Conservation (phyloP, 306 rosid genomes). For the Acmispon strigosus region DNA sequence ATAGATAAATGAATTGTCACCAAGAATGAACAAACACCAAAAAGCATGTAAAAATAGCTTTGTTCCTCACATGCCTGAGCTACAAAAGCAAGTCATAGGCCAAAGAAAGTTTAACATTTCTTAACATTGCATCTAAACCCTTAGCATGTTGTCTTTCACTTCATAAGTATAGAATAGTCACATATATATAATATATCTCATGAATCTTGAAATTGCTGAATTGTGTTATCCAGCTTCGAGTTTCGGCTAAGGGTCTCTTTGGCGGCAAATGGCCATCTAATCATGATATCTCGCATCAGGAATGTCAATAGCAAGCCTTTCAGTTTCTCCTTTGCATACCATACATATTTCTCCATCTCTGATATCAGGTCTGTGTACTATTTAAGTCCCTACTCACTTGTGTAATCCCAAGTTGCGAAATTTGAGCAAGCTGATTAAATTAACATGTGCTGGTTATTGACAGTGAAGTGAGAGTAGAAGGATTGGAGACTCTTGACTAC, state of each 20-base stretch:
- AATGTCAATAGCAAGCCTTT: constrained; percentile 76
- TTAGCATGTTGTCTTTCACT: neutral
- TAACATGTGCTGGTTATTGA: constrained; percentile 9
- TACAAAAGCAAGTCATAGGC: neutral
- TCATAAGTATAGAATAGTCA: neutral
- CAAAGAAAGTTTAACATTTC: neutral
- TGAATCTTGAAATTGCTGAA: neutral
- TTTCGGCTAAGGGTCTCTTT: constrained; percentile 70
- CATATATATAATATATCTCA: neutral
- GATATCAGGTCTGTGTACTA: constrained; percentile 59
- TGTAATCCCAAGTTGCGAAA: neutral
- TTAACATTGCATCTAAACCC: neutral
- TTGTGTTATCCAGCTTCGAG: constrained; percentile 59
- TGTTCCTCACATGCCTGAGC: neutral
- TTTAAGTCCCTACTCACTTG: no score
- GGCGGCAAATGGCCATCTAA: constrained; percentile 58
- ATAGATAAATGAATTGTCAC: no score
- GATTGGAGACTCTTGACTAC: constrained; percentile 84
- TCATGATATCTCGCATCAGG: constrained; percentile 66
- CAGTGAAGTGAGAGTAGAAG: constrained; percentile 96
- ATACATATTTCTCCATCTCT: constrained; percentile 72
- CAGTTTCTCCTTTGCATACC: constrained; percentile 77
- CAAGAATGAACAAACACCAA: neutral
- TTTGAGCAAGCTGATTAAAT: constrained; percentile 4
- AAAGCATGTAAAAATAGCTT: neutral